Evolutionary conservation across 768 basidiomycete species (phyloP).

Genomic region (Phylloporus sp.): DNA sequence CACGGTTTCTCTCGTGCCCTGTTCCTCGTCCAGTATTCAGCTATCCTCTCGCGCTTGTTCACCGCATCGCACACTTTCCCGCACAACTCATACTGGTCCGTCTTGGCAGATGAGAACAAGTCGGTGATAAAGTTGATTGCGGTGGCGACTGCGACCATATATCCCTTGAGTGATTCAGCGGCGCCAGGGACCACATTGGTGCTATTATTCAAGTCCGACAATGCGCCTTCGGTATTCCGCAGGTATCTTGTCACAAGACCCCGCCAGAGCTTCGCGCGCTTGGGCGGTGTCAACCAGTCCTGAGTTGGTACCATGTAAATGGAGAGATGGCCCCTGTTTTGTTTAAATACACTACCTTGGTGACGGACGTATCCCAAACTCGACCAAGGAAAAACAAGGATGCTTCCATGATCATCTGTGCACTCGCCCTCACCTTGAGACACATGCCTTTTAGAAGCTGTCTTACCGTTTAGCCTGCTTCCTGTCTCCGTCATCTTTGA

Average conservation of each 20-base stretch:
- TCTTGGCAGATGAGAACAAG: constrained; percentile 16
- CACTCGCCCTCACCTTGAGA: constrained; percentile 14
- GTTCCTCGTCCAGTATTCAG: constrained; percentile 16
- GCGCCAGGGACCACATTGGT: constrained; percentile 11
- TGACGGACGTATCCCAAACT: background rate
- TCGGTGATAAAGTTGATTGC: constrained; percentile 21
- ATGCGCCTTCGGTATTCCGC: constrained; percentile 20
- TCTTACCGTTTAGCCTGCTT: background rate
- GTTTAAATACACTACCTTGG: constrained; percentile 8
- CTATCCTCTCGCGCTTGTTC: constrained; percentile 7
- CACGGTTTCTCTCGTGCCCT: constrained; percentile 8
- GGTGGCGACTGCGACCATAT: constrained; percentile 15
- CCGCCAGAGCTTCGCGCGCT: constrained; percentile 19
- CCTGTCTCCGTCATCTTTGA: background rate
- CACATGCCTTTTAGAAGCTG: constrained; percentile 16
- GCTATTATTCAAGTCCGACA: constrained; percentile 8
- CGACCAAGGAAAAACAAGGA: constrained; percentile 21
- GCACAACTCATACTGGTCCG: constrained; percentile 16
- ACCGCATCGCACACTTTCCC: constrained; percentile 22
- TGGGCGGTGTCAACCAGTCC: constrained; percentile 22
- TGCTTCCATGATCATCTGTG: constrained; percentile 22
- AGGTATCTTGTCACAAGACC: constrained; percentile 17
- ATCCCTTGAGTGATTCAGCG: constrained; percentile 10
- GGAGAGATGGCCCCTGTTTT: background rate
- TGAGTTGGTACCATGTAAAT: constrained; percentile 2